These are phyloP conservation scores for Aspergillus oerlinghausenensis DNA, from an alignment of 2,329 filamentous ascomycete genomes.

Conservation along the genomic window DNA sequence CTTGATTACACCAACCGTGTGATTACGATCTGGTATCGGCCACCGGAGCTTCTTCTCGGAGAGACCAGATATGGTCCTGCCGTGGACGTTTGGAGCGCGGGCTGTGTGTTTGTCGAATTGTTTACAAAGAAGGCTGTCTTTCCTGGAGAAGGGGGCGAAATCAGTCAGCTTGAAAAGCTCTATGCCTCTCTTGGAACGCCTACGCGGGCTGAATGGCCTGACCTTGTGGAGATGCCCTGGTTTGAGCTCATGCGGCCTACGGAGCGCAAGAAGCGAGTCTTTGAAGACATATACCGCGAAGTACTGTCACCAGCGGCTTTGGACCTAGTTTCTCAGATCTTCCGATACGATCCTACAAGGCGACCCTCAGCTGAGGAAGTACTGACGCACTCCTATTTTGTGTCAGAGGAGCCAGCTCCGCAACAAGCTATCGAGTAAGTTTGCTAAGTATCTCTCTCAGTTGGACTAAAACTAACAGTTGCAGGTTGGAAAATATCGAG, in stretches of 20 bases:
- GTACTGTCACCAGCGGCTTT: constrained; percentile 74
- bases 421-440: constrained; percentile 77
- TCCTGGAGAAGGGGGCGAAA: constrained; percentile 90
- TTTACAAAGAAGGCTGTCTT: constrained; percentile 93
- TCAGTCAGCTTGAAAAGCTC: constrained; percentile 95
- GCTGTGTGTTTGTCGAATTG: constrained; percentile 94
- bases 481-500: constrained; percentile 69
- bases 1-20: constrained; percentile 97
- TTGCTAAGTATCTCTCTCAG: constrained; percentile 1
- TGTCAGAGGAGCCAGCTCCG: constrained; percentile 69
- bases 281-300: constrained; percentile 77
- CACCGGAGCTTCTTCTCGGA: constrained; percentile 82
- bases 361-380: constrained; percentile 81
- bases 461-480: constrained; percentile 6
- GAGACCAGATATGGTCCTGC: constrained; percentile 87
- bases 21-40: constrained; percentile 97
- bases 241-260: constrained; percentile 84
- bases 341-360: constrained; percentile 79
- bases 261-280: constrained; percentile 66
- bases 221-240: constrained; percentile 91
- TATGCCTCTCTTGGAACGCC: constrained; percentile 89
- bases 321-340: constrained; percentile 77
- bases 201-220: constrained; percentile 78
- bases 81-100: constrained; percentile 94
- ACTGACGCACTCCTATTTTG: constrained; percentile 84